Conservation (phyloP, 495 filamentous ascomycete species). For the Tuber borchii region DNA sequence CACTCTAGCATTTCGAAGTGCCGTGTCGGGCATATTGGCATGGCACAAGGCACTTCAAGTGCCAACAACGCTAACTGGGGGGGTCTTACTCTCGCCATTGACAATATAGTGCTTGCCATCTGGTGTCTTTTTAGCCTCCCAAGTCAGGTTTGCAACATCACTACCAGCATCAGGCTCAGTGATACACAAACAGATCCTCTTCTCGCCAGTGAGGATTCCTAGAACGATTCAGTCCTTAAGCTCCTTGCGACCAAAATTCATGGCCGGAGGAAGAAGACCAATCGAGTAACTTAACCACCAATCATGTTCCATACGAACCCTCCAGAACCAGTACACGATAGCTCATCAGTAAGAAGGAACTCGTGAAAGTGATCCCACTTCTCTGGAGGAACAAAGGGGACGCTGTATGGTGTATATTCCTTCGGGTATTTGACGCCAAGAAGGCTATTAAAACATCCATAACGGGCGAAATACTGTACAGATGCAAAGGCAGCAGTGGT, state of each 20-base stretch:
- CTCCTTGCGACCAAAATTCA: constrained; percentile 85
- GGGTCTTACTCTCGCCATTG: constrained; percentile 69
- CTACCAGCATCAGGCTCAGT: constrained; percentile 73
- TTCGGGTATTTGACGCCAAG: constrained; percentile 73
- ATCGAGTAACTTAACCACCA: constrained; percentile 92
- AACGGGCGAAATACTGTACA: background rate
- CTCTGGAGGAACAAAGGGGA: constrained; percentile 72
- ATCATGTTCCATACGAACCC: constrained; percentile 98
- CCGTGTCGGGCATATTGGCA: too few species aligned
- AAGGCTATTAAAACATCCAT: constrained; percentile 44
- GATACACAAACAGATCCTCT: constrained; percentile 87
- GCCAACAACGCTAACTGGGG: too few species aligned
- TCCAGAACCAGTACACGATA: constrained; percentile 79
- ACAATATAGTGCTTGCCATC: constrained; percentile 99
- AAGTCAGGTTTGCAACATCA: constrained; percentile 91
- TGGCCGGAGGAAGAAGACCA: constrained; percentile 78
- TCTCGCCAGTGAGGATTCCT: constrained; percentile 80
- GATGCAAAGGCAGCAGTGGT: background rate
- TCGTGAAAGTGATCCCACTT: constrained; percentile 99
- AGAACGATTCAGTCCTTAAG: constrained; percentile 80
- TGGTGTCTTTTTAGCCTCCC: constrained; percentile 84
- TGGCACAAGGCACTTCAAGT: too few species aligned
- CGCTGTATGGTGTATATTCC: constrained; percentile 60
- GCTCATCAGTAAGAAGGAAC: constrained; percentile 86
- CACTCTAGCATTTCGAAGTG: too few species aligned